Evolutionary conservation across 768 basidiomycete species (phyloP).

Genomic region (Calocera cornea): DNA sequence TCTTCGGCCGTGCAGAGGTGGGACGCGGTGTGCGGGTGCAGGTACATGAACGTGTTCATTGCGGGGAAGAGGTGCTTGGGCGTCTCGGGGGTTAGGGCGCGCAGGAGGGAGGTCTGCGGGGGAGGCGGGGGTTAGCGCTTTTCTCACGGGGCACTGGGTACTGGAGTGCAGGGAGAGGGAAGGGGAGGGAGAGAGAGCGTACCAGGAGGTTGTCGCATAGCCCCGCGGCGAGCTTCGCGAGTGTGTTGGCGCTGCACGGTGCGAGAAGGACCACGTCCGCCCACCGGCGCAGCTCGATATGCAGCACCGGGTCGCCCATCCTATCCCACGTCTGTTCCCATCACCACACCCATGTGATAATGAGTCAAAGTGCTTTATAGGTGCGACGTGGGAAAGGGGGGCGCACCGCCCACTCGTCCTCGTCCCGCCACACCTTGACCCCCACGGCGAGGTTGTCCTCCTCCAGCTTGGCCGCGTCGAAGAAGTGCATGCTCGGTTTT

Average conservation of each 20-base stretch:
- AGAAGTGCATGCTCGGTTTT: constrained; percentile 65
- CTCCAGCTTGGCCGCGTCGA: constrained; percentile 39
- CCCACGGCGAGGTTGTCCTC: constrained; percentile 23
- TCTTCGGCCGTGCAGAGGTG: constrained; percentile 67
- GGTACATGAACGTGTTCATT: constrained; percentile 98
- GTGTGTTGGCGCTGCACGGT: constrained; percentile 93
- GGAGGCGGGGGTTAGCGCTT: constrained; percentile 20
- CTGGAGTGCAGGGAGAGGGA: constrained; percentile 32
- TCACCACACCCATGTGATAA: too few species aligned
- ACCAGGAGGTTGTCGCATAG: constrained; percentile 85
- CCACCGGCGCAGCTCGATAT: constrained; percentile 84
- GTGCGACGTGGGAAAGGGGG: too few species aligned
- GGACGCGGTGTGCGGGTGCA: constrained; percentile 77
- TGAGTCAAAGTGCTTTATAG: too few species aligned
- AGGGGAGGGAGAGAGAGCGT: constrained; percentile 15
- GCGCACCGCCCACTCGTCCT: constrained; percentile 85
- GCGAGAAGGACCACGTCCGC: constrained; percentile 90
- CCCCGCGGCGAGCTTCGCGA: constrained; percentile 83
- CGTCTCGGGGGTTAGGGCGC: constrained; percentile 69
- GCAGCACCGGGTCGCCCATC: constrained; percentile 84
- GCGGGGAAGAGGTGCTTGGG: constrained; percentile 89
- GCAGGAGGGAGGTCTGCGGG: constrained; percentile 44
- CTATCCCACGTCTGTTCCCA: constrained; percentile 46
- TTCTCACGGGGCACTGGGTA: too few species aligned
- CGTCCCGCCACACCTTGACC: constrained; percentile 70